phyloP scores from a whole-genome alignment of 805 yeast genomes.

The Hanseniaspora clermontiae region DNA sequence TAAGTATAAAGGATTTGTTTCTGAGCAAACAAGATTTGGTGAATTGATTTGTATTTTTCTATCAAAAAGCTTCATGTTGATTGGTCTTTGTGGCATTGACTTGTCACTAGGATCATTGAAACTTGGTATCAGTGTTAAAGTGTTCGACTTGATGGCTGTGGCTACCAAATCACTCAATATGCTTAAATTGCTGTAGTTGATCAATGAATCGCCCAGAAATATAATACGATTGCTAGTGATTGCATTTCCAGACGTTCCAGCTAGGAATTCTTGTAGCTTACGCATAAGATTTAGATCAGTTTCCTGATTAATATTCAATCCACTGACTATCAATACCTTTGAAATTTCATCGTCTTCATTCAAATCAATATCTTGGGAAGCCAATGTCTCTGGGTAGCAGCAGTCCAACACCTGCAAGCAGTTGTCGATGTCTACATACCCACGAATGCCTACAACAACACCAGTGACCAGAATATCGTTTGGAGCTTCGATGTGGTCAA shows the following conservation, averaged over 20 bases:
- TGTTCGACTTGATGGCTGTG: conserved; percentile 45
- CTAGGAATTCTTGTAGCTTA: conserved; percentile 52
- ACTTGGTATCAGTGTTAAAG: conserved; percentile 78
- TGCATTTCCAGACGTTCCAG: conserved; percentile 62
- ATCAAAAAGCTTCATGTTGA: conserved; percentile 65
- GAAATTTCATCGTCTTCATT: conserved; percentile 21
- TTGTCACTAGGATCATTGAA: conserved; percentile 70
- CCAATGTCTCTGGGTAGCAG: conserved; percentile 55
- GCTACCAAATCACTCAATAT: conserved; percentile 48
- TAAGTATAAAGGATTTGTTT: conserved; percentile 66
- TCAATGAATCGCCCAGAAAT: conserved; percentile 19
- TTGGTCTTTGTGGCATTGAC: conserved; percentile 77
- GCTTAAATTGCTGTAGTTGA: conserved; percentile 41
- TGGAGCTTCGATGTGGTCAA: conserved; percentile 40
- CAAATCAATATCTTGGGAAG: conserved; percentile 27
- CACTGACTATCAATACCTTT: conserved; percentile 64
- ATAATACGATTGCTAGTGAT: conserved; percentile 47
- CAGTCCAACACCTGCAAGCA: conserved; percentile 73
- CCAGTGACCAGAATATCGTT: conserved; percentile 73
- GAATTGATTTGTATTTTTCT: conserved; percentile 31
- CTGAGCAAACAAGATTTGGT: conserved; percentile 30
- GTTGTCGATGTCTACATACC: conserved; percentile 76
- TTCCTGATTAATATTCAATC: conserved; percentile 45
- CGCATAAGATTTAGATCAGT: conserved; percentile 37
- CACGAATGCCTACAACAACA: conserved; percentile 70